Base-by-base conservation (phyloP, 192 early-diverging fungal species). In the Coemansia sp. region DNA sequence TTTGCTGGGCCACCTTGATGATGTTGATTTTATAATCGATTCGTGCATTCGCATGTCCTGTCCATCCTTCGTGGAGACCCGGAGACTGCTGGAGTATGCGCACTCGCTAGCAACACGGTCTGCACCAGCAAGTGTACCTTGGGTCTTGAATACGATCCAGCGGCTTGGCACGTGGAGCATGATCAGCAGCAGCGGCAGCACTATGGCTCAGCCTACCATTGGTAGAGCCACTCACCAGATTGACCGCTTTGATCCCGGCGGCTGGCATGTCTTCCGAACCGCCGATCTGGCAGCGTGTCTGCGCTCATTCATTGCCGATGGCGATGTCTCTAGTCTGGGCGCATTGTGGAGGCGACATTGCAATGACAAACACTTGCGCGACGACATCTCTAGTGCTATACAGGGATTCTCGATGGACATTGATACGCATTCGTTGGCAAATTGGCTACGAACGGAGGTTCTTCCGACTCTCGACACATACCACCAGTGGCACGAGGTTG, bases 321-420 rank as follows among this genome's bases (percentile, higher is more conserved):
- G 86, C 56, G 80, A 88, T 61, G 61, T 89, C 8, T 32, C 49
- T 4, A 55, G 68, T 2, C 76, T 73, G 15, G 41, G 82, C 9
- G 67, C 71, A 5, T 22, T 90, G 3, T 90, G 89, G 89, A 66
- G 84, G 32, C 65, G 89, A 7, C 89, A 90, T 55, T 71, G 45
- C 45, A 22, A 47, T 41, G 83, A 80, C 22, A 63, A 62, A 36
- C 68, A 70, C 7, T 51, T 90, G 40, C 56, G 74, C 5, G 46
- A 49, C 13, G 73, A 78, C 40, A 54, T 90, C 8, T 45, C 73
- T 16, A 77, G 80, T 13, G 78, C 88, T 18, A 61, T 90, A 10
- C 64, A 80, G 26, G 76, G 77, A 22, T 74, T 87, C 19, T 82
- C 87, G 5, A 71, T 77, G 13, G 46, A 67, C 36, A 59, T 42